Evolutionary conservation across 306 rosid genomes (phyloP), one percentile per base, ranked within the genome.

Genomic region (Purshia tridentata): DNA sequence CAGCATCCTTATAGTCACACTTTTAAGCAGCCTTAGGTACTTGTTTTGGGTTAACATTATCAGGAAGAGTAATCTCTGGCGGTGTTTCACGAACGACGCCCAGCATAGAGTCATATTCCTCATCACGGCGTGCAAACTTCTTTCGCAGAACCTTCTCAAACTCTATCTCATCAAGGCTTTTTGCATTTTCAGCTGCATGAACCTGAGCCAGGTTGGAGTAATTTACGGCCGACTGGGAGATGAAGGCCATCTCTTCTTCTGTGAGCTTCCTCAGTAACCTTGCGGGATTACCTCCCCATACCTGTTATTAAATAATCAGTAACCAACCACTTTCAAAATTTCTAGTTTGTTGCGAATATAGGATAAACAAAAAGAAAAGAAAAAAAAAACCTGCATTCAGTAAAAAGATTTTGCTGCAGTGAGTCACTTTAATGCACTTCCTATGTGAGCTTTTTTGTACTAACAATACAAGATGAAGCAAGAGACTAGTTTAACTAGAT

Each of bases 201-300:
- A 84, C 98, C 78, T 88, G 88, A 67, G 97, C 97, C 88, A 91
- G 83, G 83, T 72, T 89, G 87, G 96, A 61, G 77, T 94, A 94
- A 49, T 94, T 91, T 58, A 84, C 8, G 76, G 97, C 97, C 1
- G 95, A 94, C 74, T 94, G 96, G 72, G 91, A 84, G 70, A 94
- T 85, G 85, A 91, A 94, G 68, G 93, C 79, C 83, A 88, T 88
- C 88, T 94, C 99, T 20, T 94, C 89, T 80, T 94, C 92, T 5
- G 96, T 85, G 39, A 94, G 97, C 88, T 88, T 94, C 84, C 99
- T 89, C 83, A 91, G 81, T 84, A 91, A 91, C 84, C 80, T 91
- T 52, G 99, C 97, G 1, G 99, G 99, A 76, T 91, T 94, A 51
- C 99, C 99, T 72, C 95, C 99, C 98, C 98, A 93, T 60, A 91